phyloP scores from a whole-genome alignment of 352 stramenopile species.

The Phytopythium kandeliae region DNA sequence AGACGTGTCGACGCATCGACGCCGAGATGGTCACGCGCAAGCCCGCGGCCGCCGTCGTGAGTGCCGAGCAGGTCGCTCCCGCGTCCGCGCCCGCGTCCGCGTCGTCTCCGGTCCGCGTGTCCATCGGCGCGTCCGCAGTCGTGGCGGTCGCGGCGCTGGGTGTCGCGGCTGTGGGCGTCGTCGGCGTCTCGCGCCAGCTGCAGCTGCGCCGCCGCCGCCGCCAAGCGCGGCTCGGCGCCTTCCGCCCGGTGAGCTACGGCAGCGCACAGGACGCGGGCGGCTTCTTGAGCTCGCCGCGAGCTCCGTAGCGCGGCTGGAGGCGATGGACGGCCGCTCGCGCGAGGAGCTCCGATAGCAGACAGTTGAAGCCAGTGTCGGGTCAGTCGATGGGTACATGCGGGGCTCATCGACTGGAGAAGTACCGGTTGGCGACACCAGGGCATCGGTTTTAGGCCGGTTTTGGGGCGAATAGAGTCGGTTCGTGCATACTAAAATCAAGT shows the following conservation, averaged over 20 bases:
- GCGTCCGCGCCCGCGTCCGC: too few species aligned
- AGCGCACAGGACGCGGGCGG: conserved; percentile 27
- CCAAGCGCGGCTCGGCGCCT: conserved; percentile 24
- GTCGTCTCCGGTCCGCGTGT: too few species aligned
- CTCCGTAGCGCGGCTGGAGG: not conserved
- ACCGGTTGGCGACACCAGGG: too few species aligned
- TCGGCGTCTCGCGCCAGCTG: conserved; percentile 25
- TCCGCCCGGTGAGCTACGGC: conserved; percentile 34
- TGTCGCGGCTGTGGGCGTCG: conserved; percentile 12
- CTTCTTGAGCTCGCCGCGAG: not conserved
- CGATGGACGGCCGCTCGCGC: too few species aligned
- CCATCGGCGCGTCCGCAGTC: conserved; percentile 7
- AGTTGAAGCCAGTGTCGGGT: too few species aligned
- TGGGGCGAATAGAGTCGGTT: conserved; percentile 1
- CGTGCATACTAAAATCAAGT: not conserved
- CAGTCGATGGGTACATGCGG: too few species aligned
- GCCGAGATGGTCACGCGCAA: conserved; percentile 20
- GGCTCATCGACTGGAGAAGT: too few species aligned
- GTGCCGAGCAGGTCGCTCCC: conserved; percentile 4
- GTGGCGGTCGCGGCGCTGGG: conserved; percentile 16
- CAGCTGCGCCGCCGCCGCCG: conserved; percentile 17
- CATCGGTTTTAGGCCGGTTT: too few species aligned
- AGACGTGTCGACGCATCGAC: conserved; percentile 60
- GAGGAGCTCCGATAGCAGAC: too few species aligned
- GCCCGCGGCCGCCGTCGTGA: not conserved